Percentiles rank a stretch among this genome's conserved stretches.
These are phyloP conservation scores for Ogataea thermomethanolica DNA, from an alignment of 805 yeast genomes.

Conservation along the genomic window DNA sequence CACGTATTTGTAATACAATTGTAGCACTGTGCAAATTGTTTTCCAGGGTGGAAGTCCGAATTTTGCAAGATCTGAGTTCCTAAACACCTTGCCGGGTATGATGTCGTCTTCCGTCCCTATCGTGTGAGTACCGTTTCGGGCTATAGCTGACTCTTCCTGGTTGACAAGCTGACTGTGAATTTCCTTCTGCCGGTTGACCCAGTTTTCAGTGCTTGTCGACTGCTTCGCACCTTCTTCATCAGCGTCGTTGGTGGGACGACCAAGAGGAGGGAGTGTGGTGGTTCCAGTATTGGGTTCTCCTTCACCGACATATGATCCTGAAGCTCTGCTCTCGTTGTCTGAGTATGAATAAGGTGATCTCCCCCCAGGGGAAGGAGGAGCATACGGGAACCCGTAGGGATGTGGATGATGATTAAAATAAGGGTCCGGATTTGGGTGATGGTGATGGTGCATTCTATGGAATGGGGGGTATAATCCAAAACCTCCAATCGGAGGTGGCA, in stretches of 20 bases:
- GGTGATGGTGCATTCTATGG: slow-evolving; percentile 10
- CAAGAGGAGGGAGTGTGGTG: slow-evolving; percentile 14
- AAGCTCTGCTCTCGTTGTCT: slow-evolving; percentile 3
- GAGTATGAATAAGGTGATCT: slow-evolving; percentile 3
- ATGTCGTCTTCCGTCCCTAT: too few relatives aligned
- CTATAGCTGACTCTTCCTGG: background rate
- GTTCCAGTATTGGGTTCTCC: background rate
- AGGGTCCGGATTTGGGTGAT: slow-evolving; percentile 4
- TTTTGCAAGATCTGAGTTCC: slow-evolving; percentile 29
- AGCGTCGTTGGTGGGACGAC: background rate
- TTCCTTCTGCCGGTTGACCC: slow-evolving; percentile 25
- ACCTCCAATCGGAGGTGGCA: slow-evolving; percentile 5
- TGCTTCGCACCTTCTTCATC: background rate
- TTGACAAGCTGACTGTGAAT: slow-evolving; percentile 5
- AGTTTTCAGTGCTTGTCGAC: slow-evolving; percentile 21
- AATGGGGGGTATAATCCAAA: slow-evolving; percentile 2
- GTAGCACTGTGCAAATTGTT: slow-evolving; percentile 33
- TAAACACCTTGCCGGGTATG: slow-evolving; percentile 12
- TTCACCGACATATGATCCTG: background rate
- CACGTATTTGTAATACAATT: slow-evolving; percentile 40
- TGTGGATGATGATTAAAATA: slow-evolving; percentile 23
- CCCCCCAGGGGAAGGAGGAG: slow-evolving; percentile 14
- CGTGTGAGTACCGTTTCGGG: too few relatives aligned
- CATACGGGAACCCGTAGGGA: slow-evolving; percentile 15
- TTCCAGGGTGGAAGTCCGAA: slow-evolving; percentile 38